Base-by-base conservation (phyloP, 306 rosid genomes). In the Hippophae tibetana region DNA sequence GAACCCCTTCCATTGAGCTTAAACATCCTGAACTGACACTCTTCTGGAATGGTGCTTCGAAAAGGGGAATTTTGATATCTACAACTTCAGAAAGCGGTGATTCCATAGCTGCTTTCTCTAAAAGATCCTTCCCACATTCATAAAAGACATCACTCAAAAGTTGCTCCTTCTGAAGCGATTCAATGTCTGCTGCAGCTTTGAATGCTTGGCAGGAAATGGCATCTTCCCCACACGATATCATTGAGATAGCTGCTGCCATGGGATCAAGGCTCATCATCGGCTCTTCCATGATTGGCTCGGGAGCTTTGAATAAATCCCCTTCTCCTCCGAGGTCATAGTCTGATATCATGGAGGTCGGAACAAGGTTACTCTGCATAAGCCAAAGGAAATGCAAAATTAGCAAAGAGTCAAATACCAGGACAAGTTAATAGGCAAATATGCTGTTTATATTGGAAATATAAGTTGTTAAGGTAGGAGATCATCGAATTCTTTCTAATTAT, bases 301-400 rank as follows among this genome's bases (percentile, higher is more conserved):
- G 99, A 52, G 99, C 99, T 72, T 86, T 85, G 75, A 93, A 93
- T 47, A 93, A 80, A 73, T 93, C 99, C 42, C 99, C 96, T 66
- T 93, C 99, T 48, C 79, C 94, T 58, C 89, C 95, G 76, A 82
- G 72, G 78, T 88, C 96, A 72, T 82, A 92, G 55, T 93, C 97
- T 4, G 76, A 80, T 63, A 93, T 79, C 67, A 69, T 79, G 65
- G 89, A 85, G 58, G 72, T 63, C 52, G 77, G 84, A 61, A 75
- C 52, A 66, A 79, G 58, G 79, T 75, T 76, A 72, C 80, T 71
- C 96, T 90, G 86, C 74, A 74, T 44, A 57, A 55, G 18, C 58
- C 64, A 57, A 57, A 49, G 25, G 5, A 49, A 45, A 52, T 43
- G 44, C 41, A 42, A 51, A 56, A 58, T 66, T 52, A 71, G 47